Conservation (phyloP, 176 grass and related monocot genomes). For the Rhynchospora pubera region DNA sequence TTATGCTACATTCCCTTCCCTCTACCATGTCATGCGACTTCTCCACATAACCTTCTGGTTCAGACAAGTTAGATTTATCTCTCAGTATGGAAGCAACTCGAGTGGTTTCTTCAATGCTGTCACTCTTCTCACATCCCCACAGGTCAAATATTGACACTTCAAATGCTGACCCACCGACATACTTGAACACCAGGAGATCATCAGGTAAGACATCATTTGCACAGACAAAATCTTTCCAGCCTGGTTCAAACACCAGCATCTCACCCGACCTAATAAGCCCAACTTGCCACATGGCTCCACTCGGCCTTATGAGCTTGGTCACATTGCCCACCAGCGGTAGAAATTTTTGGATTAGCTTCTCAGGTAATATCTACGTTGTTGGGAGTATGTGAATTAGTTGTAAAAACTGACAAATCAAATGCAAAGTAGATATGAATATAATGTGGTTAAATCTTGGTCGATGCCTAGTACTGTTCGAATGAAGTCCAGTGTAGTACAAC, state of each 20-base stretch:
- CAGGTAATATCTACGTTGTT: neutral
- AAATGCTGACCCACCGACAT: neutral
- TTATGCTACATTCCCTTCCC: neutral
- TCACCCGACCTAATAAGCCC: neutral
- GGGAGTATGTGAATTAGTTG: neutral
- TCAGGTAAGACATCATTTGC: neutral
- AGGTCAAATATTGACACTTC: conserved; percentile 13
- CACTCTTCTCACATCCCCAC: conserved; percentile 6
- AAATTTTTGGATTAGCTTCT: neutral
- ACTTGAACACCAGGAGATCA: conserved; percentile 24
- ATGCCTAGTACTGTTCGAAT: neutral
- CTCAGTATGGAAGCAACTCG: neutral
- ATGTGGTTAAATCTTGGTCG: neutral
- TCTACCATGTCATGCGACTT: neutral
- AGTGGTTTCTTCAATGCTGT: neutral
- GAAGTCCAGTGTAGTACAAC: no score
- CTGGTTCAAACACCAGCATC: neutral
- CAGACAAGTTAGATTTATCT: neutral
- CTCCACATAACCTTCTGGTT: neutral
- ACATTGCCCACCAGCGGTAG: neutral
- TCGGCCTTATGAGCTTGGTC: conserved; percentile 4
- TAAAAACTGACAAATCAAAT: neutral
- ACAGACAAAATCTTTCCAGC: conserved; percentile 11
- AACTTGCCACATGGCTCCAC: conserved; percentile 6
- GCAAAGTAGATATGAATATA: neutral